phyloP scores from a whole-genome alignment of 768 basidiomycete genomes.

The Termitomyces eurrhizus region DNA sequence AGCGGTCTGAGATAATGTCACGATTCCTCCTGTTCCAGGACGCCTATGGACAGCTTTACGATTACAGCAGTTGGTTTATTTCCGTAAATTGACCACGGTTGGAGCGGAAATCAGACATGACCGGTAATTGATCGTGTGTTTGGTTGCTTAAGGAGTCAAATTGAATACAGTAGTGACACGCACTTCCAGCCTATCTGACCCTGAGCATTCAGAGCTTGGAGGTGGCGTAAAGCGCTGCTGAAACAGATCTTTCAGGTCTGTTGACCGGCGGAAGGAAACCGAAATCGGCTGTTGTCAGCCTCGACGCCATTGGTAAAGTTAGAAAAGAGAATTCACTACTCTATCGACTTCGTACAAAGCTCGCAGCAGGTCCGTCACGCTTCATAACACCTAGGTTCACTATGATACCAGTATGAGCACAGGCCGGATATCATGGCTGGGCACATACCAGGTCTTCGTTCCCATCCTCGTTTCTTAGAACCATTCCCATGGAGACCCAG shows the following conservation, averaged over 20 bases:
- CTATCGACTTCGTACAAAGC: constrained; percentile 41
- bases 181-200: too few relatives aligned
- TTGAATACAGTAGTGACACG: too few relatives aligned
- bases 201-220: background rate
- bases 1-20: background rate
- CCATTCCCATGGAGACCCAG: constrained; percentile 42
- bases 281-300: background rate
- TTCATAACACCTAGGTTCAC: constrained; percentile 58
- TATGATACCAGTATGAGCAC: constrained; percentile 18
- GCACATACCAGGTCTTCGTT: constrained; percentile 51
- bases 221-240: background rate
- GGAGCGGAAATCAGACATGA: background rate
- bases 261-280: background rate
- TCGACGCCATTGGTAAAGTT: too few relatives aligned
- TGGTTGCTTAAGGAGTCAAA: background rate
- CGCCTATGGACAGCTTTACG: background rate
- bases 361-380: constrained; percentile 46
- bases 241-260: background rate
- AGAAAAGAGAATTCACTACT: background rate
- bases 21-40: background rate
- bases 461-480: constrained; percentile 47
- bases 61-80: background rate
- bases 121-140: background rate
- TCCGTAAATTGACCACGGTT: background rate
- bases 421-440: background rate